These are phyloP conservation scores for Ceratocystis papillata DNA, from an alignment of 2,329 filamentous ascomycete species.

Conservation along the genomic window DNA sequence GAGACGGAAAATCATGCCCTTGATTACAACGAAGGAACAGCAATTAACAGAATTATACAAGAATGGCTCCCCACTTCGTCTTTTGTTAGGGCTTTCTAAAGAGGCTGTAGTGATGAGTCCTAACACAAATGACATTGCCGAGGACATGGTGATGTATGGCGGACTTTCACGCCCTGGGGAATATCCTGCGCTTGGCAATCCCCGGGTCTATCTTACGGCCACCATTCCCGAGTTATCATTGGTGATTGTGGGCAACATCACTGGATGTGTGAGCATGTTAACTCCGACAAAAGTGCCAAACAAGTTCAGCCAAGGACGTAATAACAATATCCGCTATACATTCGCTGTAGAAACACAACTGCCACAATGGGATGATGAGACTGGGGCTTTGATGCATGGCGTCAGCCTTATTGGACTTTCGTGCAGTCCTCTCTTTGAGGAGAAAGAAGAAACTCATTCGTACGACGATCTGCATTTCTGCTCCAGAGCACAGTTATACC, in stretches of 20 bases:
- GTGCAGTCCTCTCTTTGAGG: constrained; percentile 50
- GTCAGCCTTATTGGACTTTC: constrained; percentile 56
- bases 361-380: constrained; percentile 40
- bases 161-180: neutral
- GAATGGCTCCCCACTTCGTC: neutral
- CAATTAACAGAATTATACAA: neutral
- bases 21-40: neutral
- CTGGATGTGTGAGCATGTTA: constrained; percentile 54
- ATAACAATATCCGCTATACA: constrained; percentile 29
- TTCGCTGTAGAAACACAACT: constrained; percentile 47
- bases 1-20: neutral
- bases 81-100: neutral
- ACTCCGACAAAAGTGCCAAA: constrained; percentile 35
- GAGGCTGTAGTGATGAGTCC: neutral
- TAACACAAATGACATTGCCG: neutral
- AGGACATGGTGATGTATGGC: neutral
- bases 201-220: neutral
- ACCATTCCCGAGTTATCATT: constrained; percentile 61
- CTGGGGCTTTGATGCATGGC: constrained; percentile 34
- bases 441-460: constrained; percentile 27
- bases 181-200: too few species aligned
- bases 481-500: too few species aligned
- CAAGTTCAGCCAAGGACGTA: constrained; percentile 26
- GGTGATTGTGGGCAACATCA: constrained; percentile 55
- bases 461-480: neutral